Base-by-base conservation (phyloP, 179 eudicot genomes). In the Carnegiea gigantea region DNA sequence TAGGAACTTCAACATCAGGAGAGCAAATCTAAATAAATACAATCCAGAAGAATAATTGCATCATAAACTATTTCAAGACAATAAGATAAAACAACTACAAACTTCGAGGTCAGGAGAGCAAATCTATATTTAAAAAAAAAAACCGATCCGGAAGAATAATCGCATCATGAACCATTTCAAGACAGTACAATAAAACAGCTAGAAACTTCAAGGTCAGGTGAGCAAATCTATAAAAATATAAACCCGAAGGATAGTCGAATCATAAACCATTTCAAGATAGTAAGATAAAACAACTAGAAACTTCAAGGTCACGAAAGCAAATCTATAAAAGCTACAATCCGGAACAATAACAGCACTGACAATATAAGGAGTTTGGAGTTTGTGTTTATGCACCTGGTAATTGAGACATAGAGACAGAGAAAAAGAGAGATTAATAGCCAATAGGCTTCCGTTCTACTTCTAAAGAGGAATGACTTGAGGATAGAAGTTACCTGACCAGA, bases 401-500 rank as follows among this genome's bases (percentile, higher is more conserved):
- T 21, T 73, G 51, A 73, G 49, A 43, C 26, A n/a, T 43, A 43
- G 9, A 21, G 24, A 30, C 54, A 73, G 26, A 8, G 51, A 43
- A 40, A 73, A 18, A 57, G 28, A 38, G 38, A 38, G 38, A n/a
- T 30, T 4, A 10, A 57, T 36, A 71, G 57, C 77, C 70, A 51
- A 79, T 49, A 59, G 23, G 33, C 2, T 75, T 36, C 9, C 40
- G 54, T 65, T 78, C 46, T 64, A 33, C 17, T 67, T 53, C 4
- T 26, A 40, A 67, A 77, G 70, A 65, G 43, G 44, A 40, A 70
- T 49, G 38, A 75, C 36, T 59, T 72, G 60, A 46, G 49, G 68
- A 23, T n/a, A 51, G 14, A 81, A 54, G 65, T 81, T 88, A 94
- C 99, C 99, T 92, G 81, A 96, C 88, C 81, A 96, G 81, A 70